A percentile compares a stretch with the other conserved stretches of the same genome.
Conservation (phyloP, 2,329 filamentous ascomycete species). For the Rhexocercosporidium sp. region DNA sequence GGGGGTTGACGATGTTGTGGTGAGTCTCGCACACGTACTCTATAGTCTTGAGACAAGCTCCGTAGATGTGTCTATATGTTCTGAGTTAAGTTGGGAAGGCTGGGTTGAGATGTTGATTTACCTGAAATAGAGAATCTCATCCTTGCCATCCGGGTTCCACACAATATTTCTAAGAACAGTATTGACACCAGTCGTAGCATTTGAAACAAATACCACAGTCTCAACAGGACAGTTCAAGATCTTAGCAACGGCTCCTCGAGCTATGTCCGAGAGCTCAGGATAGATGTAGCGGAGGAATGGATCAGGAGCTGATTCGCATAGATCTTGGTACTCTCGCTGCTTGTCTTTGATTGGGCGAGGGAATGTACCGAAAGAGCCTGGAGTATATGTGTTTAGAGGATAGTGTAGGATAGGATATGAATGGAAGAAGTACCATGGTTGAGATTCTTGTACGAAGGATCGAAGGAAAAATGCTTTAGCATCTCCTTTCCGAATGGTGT, state of each 20-base stretch:
- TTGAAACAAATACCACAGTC: slow-evolving; percentile 77
- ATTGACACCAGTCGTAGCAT: slow-evolving; percentile 81
- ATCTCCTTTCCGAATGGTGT: slow-evolving; percentile 43
- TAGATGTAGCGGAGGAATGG: slow-evolving; percentile 75
- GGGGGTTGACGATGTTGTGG: slow-evolving; percentile 46
- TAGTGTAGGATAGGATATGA: background rate
- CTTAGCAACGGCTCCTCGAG: slow-evolving; percentile 66
- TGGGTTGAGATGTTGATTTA: background rate
- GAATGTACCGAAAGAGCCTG: slow-evolving; percentile 79
- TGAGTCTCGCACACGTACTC: slow-evolving; percentile 74
- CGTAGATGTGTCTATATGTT: slow-evolving; percentile 28
- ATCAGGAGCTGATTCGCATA: slow-evolving; percentile 73
- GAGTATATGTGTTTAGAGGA: slow-evolving; percentile 1
- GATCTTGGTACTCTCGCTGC: slow-evolving; percentile 68
- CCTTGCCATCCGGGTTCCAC: slow-evolving; percentile 64
- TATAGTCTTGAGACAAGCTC: slow-evolving; percentile 74
- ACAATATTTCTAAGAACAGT: slow-evolving; percentile 77
- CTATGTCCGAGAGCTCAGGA: slow-evolving; percentile 64
- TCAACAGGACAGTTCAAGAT: slow-evolving; percentile 69
- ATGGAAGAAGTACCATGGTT: slow-evolving; percentile 43
- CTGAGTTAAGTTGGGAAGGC: background rate
- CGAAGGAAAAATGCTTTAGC: slow-evolving; percentile 44
- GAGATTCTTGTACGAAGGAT: slow-evolving; percentile 41
- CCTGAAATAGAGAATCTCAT: slow-evolving; percentile 82
- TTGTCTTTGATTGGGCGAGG: slow-evolving; percentile 65